Evolutionary conservation across 1,284 basidiomycete genomes (phyloP), one percentile per base, ranked within the genome.

Genomic region (Cystobasidiaceae sp.): DNA sequence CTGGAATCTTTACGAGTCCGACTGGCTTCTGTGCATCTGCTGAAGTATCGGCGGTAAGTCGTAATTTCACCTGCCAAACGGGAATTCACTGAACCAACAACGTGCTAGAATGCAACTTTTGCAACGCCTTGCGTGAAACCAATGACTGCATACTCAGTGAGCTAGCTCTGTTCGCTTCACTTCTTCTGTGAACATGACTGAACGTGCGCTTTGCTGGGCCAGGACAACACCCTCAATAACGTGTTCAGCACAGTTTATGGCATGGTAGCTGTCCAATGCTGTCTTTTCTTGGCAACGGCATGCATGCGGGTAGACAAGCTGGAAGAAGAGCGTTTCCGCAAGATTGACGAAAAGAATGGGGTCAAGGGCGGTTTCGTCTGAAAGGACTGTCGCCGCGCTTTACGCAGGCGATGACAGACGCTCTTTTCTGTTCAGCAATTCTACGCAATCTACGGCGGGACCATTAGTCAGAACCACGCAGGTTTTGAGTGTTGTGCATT

Each of bases 281-380:
- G 80, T 64, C 80, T 92, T 69, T 83, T 91, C 77, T 79, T 93
- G 55, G 84, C 86, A 7, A 86, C 88, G 28, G 80, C 88, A 66
- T 91, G 89, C 78, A 83, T 92, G 55, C 90, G 93, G 75, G 89
- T 87, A 74, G 86, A 83, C 83, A 82, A 88, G 71, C 79, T 85
- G 74, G 86, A 90, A 77, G 81, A 83, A 63, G 86, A 88, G 70
- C 84, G 90, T 39, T 91, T 92, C 82, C 85, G 83, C 80, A 86
- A 81, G 78, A 92, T 92, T 70, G 89, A 92, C 72, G 83, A 83
- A 67, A 93, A 92, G 79, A 85, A 87, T 69, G 89, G 88, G 68
- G 87, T 87, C 59, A 80, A 39, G 4, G 51, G 81, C 67, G 87
- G 88, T 67, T 92, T 92, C 74, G 89, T 91, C 68, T 92, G n/a